These are phyloP conservation scores for Penicillium sclerotiorum DNA, from an alignment of 2,329 filamentous ascomycete species.

Conservation along the genomic window DNA sequence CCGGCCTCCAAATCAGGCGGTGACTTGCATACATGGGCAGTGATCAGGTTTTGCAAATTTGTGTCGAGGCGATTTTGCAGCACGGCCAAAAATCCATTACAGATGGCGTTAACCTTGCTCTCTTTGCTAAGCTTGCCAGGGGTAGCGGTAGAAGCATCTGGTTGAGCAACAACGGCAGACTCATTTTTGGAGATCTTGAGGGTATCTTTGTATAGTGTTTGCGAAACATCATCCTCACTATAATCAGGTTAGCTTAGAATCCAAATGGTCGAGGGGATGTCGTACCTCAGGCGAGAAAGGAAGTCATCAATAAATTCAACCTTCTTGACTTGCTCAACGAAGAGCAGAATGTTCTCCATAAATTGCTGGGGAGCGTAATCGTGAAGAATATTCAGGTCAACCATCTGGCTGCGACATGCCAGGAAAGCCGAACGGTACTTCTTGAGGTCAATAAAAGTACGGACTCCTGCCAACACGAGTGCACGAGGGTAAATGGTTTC, in stretches of 20 bases:
- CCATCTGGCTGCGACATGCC: conserved; percentile 86
- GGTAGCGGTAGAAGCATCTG: conserved; percentile 22
- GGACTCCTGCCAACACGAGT: conserved; percentile 87
- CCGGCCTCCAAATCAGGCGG: conserved; percentile 89
- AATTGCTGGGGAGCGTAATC: conserved; percentile 91
- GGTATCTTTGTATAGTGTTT: conserved; percentile 92
- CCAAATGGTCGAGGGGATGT: not conserved
- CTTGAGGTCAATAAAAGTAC: conserved; percentile 75
- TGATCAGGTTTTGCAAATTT: conserved; percentile 88
- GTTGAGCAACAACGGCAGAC: conserved; percentile 26
- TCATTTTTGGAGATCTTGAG: conserved; percentile 51
- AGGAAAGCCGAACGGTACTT: conserved; percentile 84
- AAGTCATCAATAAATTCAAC: conserved; percentile 86
- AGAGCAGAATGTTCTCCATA: conserved; percentile 71
- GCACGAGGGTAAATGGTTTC: conserved; percentile 94
- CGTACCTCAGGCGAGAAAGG: conserved; percentile 77
- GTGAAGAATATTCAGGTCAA: conserved; percentile 97
- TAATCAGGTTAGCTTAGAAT: conserved; percentile 30
- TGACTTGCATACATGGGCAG: conserved; percentile 88
- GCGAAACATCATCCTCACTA: conserved; percentile 84
- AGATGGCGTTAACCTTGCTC: conserved; percentile 82
- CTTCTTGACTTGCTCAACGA: conserved; percentile 82
- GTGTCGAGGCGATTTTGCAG: conserved; percentile 64
- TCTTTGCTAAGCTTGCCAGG: conserved; percentile 28
- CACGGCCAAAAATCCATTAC: conserved; percentile 75